A percentile compares a stretch with the other conserved stretches of the same genome.
phyloP scores from a whole-genome alignment of 73 alveolate genomes.

The Loxodes magnus region DNA sequence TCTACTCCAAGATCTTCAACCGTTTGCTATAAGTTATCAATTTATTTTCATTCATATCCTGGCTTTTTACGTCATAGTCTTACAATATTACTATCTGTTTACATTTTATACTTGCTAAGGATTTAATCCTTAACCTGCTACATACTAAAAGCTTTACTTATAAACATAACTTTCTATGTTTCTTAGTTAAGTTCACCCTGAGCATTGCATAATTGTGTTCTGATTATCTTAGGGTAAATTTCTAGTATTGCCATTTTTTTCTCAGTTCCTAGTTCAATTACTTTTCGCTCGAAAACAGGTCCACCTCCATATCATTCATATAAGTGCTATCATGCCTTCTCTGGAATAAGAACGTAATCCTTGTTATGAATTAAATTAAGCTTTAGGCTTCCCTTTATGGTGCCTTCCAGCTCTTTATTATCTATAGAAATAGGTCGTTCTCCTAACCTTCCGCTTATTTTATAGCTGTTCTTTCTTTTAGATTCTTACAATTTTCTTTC shows the following conservation, averaged over 20 bases:
- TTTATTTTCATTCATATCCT: too few relatives aligned
- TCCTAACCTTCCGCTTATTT: too few relatives aligned
- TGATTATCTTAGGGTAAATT: constrained; percentile 47
- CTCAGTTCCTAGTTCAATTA: constrained; percentile 21
- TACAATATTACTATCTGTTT: too few relatives aligned
- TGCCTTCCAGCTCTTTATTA: constrained; percentile 15
- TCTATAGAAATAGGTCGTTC: constrained; percentile 11
- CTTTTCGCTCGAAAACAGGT: constrained; percentile 57
- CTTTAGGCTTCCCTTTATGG: constrained; percentile 44
- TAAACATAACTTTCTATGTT: too few relatives aligned
- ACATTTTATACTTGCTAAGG: too few relatives aligned
- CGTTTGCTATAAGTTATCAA: too few relatives aligned
- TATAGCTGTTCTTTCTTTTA: too few relatives aligned
- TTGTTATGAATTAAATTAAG: constrained; percentile 35
- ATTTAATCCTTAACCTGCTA: too few relatives aligned
- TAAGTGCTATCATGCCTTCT: constrained; percentile 51
- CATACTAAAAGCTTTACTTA: too few relatives aligned
- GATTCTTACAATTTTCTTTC: too few relatives aligned
- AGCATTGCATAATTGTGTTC: constrained; percentile 4
- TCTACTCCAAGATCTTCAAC: too few relatives aligned
- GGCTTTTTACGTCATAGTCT: too few relatives aligned
- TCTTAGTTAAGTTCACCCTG: constrained; percentile 10
- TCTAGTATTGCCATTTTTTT: constrained; percentile 41
- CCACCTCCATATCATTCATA: constrained; percentile 72
- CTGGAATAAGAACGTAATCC: constrained; percentile 56